Conservation (phyloP, 1,139 yeast species). For the Pichia sp. region DNA sequence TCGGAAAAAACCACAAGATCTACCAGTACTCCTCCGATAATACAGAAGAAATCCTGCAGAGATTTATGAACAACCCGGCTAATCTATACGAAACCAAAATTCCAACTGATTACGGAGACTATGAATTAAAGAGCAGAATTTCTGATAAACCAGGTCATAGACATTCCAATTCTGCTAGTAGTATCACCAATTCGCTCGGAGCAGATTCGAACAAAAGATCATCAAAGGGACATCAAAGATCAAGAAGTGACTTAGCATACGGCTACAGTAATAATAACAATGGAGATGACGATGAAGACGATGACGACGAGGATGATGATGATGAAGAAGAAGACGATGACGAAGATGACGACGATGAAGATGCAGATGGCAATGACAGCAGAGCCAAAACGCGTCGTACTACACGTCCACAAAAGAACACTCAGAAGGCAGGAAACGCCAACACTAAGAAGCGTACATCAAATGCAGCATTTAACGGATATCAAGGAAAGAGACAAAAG, state of each 20-base stretch:
- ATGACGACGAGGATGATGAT: conserved; percentile 7
- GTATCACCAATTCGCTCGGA: neutral
- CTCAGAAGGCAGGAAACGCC: neutral
- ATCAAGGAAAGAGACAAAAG: conserved; percentile 27
- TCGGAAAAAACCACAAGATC: conserved; percentile 69
- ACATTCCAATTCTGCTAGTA: conserved; percentile 6
- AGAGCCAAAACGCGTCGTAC: too few species aligned
- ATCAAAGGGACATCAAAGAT: conserved; percentile 1
- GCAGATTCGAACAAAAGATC: neutral
- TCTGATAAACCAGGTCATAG: conserved; percentile 6
- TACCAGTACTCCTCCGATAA: conserved; percentile 75
- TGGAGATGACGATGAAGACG: neutral
- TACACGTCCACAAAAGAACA: too few species aligned
- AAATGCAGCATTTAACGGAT: conserved; percentile 8
- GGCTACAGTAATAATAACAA: neutral
- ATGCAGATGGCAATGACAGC: too few species aligned
- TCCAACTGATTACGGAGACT: conserved; percentile 48
- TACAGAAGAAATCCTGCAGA: conserved; percentile 50
- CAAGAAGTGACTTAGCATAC: conserved; percentile 4
- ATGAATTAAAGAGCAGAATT: conserved; percentile 28
- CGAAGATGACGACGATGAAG: neutral
- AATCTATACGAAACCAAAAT: conserved; percentile 55
- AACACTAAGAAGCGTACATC: neutral
- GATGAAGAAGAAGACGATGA: neutral
- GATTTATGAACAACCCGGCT: conserved; percentile 40